phyloP scores from a whole-genome alignment of 768 basidiomycete species.

The Lactarius deliciosus region DNA sequence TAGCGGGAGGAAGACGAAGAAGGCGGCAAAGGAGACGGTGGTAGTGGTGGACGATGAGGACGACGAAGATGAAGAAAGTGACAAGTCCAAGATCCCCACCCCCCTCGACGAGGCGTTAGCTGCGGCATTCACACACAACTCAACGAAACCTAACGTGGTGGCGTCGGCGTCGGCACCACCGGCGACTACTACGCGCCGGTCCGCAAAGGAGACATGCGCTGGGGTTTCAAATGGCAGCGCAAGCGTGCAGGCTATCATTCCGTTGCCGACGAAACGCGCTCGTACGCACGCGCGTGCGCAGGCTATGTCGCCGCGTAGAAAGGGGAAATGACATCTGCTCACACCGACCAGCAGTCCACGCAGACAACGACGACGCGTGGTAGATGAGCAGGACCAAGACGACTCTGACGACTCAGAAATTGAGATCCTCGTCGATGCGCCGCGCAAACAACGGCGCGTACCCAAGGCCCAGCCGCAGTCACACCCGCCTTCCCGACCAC shows the following conservation, averaged over 20 bases:
- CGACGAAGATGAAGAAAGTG: not conserved
- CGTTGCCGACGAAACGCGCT: not conserved
- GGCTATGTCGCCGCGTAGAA: not conserved
- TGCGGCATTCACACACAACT: constrained; percentile 17
- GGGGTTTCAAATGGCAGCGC: too few species aligned
- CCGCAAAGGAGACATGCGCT: not conserved
- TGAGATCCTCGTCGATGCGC: not conserved
- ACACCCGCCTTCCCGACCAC: not conserved
- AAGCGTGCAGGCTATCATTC: too few species aligned
- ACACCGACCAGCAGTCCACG: not conserved
- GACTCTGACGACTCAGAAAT: not conserved
- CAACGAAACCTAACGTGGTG: constrained; percentile 8
- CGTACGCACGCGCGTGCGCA: too few species aligned
- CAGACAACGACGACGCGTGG: constrained; percentile 7
- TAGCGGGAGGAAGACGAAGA: not conserved
- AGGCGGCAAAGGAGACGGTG: not conserved
- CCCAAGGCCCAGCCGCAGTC: not conserved
- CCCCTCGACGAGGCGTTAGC: constrained; percentile 7
- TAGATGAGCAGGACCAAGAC: not conserved
- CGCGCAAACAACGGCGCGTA: not conserved
- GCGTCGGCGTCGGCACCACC: not conserved
- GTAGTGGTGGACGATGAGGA: not conserved
- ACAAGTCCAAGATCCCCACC: not conserved
- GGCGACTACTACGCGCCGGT: not conserved
- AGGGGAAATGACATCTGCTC: not conserved